Percentiles rank a stretch among this genome's conserved stretches.
Evolutionary conservation across 805 yeast species (phyloP).

Genomic region (Scheffersomyces coipomensis): DNA sequence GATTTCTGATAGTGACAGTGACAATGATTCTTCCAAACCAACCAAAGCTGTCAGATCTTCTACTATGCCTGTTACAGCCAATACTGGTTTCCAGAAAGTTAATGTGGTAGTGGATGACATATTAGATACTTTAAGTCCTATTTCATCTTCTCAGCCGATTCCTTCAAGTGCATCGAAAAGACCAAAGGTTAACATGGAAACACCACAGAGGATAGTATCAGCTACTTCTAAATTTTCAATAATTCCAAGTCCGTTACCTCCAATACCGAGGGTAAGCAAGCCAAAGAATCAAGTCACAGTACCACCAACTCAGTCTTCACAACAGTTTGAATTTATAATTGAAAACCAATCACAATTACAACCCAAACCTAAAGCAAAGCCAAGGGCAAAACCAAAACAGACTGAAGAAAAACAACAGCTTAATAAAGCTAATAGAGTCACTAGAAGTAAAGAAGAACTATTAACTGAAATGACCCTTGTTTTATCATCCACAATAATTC

Average conservation of each 20-base stretch:
- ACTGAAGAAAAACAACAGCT: conserved; percentile 26
- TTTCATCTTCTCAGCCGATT: background rate
- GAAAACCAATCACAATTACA: conserved; percentile 4
- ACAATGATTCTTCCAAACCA: background rate
- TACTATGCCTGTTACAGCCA: background rate
- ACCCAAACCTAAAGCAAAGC: conserved; percentile 3
- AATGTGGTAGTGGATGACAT: too few species aligned
- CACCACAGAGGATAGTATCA: conserved; percentile 19
- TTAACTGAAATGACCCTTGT: conserved; percentile 49
- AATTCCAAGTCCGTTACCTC: too few species aligned
- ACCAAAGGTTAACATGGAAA: conserved; percentile 1
- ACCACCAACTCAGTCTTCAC: too few species aligned
- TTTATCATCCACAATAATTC: conserved; percentile 28
- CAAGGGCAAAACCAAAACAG: background rate
- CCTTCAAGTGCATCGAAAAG: conserved; percentile 3
- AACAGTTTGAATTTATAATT: too few species aligned
- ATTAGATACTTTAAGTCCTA: background rate
- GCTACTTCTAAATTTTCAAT: too few species aligned
- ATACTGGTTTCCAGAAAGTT: too few species aligned
- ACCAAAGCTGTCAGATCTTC: background rate
- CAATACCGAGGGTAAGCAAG: too few species aligned
- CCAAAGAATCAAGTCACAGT: too few species aligned
- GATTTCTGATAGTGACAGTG: conserved; percentile 21
- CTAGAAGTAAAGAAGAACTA: conserved; percentile 49
- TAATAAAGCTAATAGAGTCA: conserved; percentile 31